Evolutionary conservation across 805 yeast species (phyloP).

Genomic region (Teunomyces stri): DNA sequence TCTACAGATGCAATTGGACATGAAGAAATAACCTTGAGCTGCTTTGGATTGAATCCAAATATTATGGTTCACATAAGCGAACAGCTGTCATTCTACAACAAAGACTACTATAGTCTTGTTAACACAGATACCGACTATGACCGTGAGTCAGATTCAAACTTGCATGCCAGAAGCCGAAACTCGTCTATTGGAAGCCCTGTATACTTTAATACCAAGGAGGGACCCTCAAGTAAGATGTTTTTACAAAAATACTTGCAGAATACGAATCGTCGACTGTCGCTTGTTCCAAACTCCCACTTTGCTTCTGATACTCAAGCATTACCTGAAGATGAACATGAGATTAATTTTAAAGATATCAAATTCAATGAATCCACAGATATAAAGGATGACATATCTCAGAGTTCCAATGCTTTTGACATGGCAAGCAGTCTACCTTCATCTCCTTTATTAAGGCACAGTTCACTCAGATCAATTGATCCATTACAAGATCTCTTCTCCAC

Average conservation of each 20-base stretch:
- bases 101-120: background rate
- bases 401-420: background rate
- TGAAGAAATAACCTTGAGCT: slow-evolving; percentile 18
- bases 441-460: background rate
- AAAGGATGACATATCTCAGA: background rate
- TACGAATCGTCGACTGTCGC: slow-evolving; percentile 24
- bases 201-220: slow-evolving; percentile 13
- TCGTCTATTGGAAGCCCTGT: slow-evolving; percentile 24
- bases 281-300: slow-evolving; percentile 25
- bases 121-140: background rate
- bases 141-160: background rate
- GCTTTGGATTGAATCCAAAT: slow-evolving; percentile 19
- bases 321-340: background rate
- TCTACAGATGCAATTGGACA: slow-evolving; percentile 13
- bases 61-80: slow-evolving; percentile 15
- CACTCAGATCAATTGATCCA: slow-evolving; percentile 4
- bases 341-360: slow-evolving; percentile 25
- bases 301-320: slow-evolving; percentile 12
- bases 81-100: background rate
- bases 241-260: slow-evolving; percentile 11
- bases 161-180: slow-evolving; percentile 7
- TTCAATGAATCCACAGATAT: slow-evolving; percentile 11
- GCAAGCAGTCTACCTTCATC: background rate
- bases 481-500: slow-evolving; percentile 27
- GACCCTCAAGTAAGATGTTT: background rate